Percentiles rank a stretch among this genome's conserved stretches.
Evolutionary conservation across 768 basidiomycete species (phyloP).

Genomic region (Dictyophora rubrovolvata): DNA sequence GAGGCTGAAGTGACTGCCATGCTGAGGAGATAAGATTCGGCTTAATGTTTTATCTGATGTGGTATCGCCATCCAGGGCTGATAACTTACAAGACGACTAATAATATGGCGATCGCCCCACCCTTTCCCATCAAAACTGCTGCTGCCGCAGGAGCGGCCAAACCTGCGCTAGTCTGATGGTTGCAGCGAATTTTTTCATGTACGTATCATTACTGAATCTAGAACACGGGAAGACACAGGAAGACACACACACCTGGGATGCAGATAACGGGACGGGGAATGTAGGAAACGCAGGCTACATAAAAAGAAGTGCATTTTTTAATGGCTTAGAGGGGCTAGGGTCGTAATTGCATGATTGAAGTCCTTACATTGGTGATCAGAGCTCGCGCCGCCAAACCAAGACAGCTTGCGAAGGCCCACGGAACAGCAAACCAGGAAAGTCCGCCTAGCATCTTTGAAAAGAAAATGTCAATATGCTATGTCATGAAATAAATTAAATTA

Average conservation of each 20-base stretch:
- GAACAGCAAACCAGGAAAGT: conserved; percentile 48
- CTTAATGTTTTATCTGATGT: background rate
- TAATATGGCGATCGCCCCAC: conserved; percentile 33
- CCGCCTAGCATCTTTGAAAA: conserved; percentile 41
- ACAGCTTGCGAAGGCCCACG: conserved; percentile 39
- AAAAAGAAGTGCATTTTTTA: background rate
- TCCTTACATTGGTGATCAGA: conserved; percentile 22
- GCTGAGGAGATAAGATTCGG: conserved; percentile 13
- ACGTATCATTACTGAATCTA: background rate
- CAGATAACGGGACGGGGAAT: conserved; percentile 33
- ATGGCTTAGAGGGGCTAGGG: background rate
- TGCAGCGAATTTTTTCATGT: no score
- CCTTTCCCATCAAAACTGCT: conserved; percentile 34
- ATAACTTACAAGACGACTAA: conserved; percentile 31
- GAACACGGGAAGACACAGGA: background rate
- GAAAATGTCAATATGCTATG: background rate
- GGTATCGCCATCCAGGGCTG: no score
- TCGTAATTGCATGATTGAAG: background rate
- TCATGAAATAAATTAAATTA: no score
- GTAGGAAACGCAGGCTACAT: conserved; percentile 42
- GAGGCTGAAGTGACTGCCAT: conserved; percentile 41
- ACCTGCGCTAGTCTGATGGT: conserved; percentile 30
- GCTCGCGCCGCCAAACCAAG: conserved; percentile 35
- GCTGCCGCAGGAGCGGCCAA: conserved; percentile 39
- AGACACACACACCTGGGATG: conserved; percentile 11